A percentile compares a stretch with the other conserved stretches of the same genome.
These are phyloP conservation scores for Stylonectria norvegica DNA, from an alignment of 2,329 filamentous ascomycete species.

Conservation along the genomic window DNA sequence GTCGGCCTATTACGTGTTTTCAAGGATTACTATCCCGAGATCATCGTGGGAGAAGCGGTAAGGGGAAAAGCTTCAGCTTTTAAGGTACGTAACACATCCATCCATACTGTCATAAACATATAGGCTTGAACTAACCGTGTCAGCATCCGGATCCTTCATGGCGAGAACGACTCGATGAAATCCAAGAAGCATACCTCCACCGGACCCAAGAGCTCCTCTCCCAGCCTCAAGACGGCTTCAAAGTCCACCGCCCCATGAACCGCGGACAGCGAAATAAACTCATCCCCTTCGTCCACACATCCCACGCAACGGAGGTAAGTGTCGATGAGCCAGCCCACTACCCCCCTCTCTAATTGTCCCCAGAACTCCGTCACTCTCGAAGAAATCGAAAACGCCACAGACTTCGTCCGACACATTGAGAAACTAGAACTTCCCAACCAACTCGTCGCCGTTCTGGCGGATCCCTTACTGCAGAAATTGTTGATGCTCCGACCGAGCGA, in stretches of 20 bases:
- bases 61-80: slow-evolving; percentile 60
- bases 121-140: slow-evolving; percentile 21
- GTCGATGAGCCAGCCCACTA: not conserved
- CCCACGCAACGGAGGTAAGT: slow-evolving; percentile 63
- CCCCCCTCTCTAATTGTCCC: slow-evolving; percentile 7
- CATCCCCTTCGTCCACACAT: slow-evolving; percentile 70
- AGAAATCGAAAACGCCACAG: slow-evolving; percentile 68
- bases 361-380: slow-evolving; percentile 66
- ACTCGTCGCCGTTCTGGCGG: slow-evolving; percentile 70
- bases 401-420: slow-evolving; percentile 70
- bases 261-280: slow-evolving; percentile 35
- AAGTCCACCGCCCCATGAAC: slow-evolving; percentile 51
- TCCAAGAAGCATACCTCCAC: slow-evolving; percentile 58
- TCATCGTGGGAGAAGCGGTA: slow-evolving; percentile 70
- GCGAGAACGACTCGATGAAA: slow-evolving; percentile 62
- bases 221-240: slow-evolving; percentile 52
- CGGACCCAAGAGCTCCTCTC: slow-evolving; percentile 38
- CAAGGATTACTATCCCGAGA: slow-evolving; percentile 88
- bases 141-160: slow-evolving; percentile 75
- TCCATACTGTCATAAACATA: not conserved
- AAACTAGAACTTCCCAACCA: slow-evolving; percentile 80
- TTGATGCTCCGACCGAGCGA: slow-evolving; percentile 60
- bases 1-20: slow-evolving; percentile 75
- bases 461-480: slow-evolving; percentile 76
- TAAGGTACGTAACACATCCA: slow-evolving; percentile 40